Evolutionary conservation across 2,329 filamentous ascomycete genomes (phyloP).

Genomic region (Arthrobotrys sphaeroides): DNA sequence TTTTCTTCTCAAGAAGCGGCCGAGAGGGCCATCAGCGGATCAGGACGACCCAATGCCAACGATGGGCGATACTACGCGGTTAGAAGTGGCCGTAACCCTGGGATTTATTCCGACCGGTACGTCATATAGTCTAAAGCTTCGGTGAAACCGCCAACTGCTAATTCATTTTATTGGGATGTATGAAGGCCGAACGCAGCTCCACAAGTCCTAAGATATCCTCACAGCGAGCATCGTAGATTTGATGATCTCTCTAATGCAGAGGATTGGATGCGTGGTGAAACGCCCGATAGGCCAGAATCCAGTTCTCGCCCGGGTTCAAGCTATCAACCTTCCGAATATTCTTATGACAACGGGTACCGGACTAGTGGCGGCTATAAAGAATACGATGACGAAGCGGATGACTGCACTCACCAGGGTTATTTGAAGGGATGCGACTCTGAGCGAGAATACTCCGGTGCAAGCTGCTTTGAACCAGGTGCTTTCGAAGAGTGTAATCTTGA

Average conservation of each 20-base stretch:
- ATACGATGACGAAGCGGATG: not conserved
- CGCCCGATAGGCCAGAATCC: not conserved
- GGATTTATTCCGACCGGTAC: slow-evolving; percentile 14
- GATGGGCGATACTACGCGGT: slow-evolving; percentile 13
- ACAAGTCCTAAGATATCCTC: slow-evolving; percentile 19
- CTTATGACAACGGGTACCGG: no score
- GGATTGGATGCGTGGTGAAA: not conserved
- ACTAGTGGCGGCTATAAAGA: not conserved
- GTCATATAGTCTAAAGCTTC: not conserved
- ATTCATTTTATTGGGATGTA: not conserved
- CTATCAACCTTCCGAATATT: not conserved
- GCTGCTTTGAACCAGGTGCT: not conserved
- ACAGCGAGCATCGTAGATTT: slow-evolving; percentile 24
- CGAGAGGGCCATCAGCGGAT: not conserved
- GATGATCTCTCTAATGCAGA: not conserved
- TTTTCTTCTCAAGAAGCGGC: slow-evolving; percentile 15
- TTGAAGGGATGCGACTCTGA: no score
- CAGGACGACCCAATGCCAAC: not conserved
- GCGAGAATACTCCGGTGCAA: not conserved
- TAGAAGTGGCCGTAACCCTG: slow-evolving; percentile 9
- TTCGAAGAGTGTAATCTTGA: not conserved
- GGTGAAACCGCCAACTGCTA: no score
- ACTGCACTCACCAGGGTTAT: no score
- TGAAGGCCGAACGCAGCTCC: slow-evolving; percentile 10
- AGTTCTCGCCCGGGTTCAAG: not conserved